These are phyloP conservation scores for Thalassiosira mediterranea DNA, from an alignment of 352 stramenopile genomes.

Conservation along the genomic window DNA sequence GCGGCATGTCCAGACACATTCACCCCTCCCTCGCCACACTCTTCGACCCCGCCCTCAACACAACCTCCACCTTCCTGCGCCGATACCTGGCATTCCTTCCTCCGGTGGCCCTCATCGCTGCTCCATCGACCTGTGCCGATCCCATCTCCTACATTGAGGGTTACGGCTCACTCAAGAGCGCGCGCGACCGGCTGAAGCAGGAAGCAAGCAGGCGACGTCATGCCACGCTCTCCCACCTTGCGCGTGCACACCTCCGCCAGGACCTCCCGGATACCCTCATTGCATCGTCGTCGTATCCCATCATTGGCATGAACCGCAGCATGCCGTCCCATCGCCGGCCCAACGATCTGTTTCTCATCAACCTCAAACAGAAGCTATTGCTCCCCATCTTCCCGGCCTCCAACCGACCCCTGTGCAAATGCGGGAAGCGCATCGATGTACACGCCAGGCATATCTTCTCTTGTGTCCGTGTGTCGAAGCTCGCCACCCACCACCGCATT, in stretches of 20 bases:
- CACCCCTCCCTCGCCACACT: not conserved
- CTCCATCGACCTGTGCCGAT: not conserved
- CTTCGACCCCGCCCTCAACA: conserved; percentile 6
- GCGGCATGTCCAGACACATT: not conserved
- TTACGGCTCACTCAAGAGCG: conserved; percentile 11
- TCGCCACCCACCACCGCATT: conserved; percentile 18
- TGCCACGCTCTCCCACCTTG: not conserved
- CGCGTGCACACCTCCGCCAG: not conserved
- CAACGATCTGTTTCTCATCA: conserved; percentile 23
- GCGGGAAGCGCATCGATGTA: conserved; percentile 4
- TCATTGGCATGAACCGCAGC: conserved; percentile 28
- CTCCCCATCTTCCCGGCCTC: conserved; percentile 6
- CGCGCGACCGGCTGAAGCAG: not conserved
- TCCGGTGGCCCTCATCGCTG: not conserved
- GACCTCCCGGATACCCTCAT: conserved; percentile 25
- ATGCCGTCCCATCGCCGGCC: not conserved
- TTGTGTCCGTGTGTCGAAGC: conserved; percentile 9
- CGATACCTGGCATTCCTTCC: not conserved
- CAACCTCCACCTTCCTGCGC: not conserved
- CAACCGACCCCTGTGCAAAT: not conserved
- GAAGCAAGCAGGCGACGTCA: not conserved
- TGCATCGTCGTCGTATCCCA: conserved; percentile 24
- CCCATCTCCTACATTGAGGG: conserved; percentile 6
- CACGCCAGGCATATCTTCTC: conserved; percentile 6
- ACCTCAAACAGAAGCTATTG: conserved; percentile 21